phyloP scores from a whole-genome alignment of 441 rosid genomes.

The Cnidoscolus chayamansa region DNA sequence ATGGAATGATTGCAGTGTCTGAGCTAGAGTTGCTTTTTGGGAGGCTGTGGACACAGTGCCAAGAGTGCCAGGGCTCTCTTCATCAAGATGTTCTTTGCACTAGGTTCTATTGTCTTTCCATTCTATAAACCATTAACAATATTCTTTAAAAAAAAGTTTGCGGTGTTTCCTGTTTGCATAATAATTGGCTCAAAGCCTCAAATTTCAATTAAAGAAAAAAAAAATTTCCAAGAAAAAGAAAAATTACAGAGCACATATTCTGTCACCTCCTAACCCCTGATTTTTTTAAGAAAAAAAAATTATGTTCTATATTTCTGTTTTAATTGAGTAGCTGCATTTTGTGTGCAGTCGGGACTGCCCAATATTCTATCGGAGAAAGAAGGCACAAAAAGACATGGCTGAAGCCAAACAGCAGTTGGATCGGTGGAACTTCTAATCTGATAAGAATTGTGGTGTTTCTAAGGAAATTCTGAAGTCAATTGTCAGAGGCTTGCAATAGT shows the following conservation, averaged over 20 bases:
- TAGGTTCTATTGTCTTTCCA: constrained; percentile 43
- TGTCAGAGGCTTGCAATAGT: neutral
- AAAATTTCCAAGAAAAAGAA: too few species aligned
- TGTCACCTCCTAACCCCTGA: neutral
- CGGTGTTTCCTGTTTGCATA: neutral
- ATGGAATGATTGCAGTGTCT: constrained; percentile 52
- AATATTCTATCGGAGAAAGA: constrained; percentile 94
- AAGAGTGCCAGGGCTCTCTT: constrained; percentile 97
- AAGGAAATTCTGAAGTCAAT: neutral
- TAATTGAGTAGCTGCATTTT: constrained; percentile 9
- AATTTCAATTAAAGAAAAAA: too few species aligned
- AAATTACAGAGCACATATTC: neutral
- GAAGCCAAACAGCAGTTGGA: constrained; percentile 77
- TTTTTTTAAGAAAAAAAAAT: neutral
- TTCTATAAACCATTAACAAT: neutral
- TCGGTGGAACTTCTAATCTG: constrained; percentile 65
- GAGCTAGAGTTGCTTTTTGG: constrained; percentile 85
- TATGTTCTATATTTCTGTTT: neutral
- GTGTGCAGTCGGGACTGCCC: constrained; percentile 90
- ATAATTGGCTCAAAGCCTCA: neutral
- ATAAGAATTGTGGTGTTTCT: neutral
- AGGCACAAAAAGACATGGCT: constrained; percentile 94
- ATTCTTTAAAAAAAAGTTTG: neutral
- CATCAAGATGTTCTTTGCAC: constrained; percentile 98
- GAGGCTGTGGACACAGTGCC: constrained; percentile 94